Evolutionary conservation across 2,329 filamentous ascomycete genomes (phyloP), one percentile per base, ranked within the genome.

Genomic region (Verticillium albo-atrum): DNA sequence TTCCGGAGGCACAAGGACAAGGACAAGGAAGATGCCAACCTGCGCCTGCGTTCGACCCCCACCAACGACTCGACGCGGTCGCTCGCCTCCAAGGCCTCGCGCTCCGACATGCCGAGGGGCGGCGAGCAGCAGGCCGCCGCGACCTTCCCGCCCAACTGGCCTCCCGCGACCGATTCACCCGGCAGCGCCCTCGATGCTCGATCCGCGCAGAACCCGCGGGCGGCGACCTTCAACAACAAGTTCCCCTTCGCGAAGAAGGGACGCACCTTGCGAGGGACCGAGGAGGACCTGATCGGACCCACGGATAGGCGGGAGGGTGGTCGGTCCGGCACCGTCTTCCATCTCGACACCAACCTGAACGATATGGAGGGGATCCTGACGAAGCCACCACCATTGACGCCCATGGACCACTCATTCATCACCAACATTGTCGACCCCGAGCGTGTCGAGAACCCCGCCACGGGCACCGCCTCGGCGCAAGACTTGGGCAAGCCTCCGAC

Each of bases 291-390:
- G 25, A 85, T 84, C 62, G 84, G 83, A 3, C 84, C 82, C 0
- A 86, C 82, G 7, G 85, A 89, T 61, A 83, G 81, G 66, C 37
- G 37, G 3, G 68, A 74, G 23, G 68, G 70, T 54, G 77, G 59
- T 56, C 76, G 81, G 50, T 81, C 82, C 57, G 82, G 83, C 50
- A 84, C 83, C 14, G 74, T 92, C 53, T 96, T 89, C 75, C 84
- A 85, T 68, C 84, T 98, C 27, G 94, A 98, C 72, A 96, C 91
- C 2, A 90, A 98, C 70, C 82, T 98, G 54, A 86, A 87, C 59
- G 86, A 97, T 67, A 95, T 99, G 91, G 89, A 93, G 67, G 95
- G 92, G 25, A 97, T 98, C 64, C 77, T 98, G 61, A 87, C 88
- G 56, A 85, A 87, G 63, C 87, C 86, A 4, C 82, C 83, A 20